These are phyloP conservation scores for Coemansia sp. DNA, from an alignment of 192 early-diverging fungal genomes.

Conservation along the genomic window DNA sequence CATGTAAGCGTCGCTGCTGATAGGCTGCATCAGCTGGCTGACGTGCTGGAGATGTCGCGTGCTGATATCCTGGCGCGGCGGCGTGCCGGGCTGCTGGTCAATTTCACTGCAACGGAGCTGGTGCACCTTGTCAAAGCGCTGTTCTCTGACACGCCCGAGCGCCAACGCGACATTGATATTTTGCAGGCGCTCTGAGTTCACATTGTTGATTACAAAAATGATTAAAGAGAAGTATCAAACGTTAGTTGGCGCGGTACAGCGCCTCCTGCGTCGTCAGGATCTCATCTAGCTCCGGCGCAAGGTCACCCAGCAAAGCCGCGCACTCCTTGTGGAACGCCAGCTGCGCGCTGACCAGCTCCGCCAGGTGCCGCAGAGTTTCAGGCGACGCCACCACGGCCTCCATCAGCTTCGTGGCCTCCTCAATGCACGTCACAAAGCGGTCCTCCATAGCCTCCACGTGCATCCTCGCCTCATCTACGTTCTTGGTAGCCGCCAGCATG, in stretches of 20 bases:
- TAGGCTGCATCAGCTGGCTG: conserved; percentile 36
- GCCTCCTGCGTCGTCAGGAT: conserved; percentile 92
- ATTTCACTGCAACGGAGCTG: conserved; percentile 32
- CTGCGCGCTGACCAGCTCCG: conserved; percentile 85
- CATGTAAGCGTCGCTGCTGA: background rate
- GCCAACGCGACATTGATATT: conserved; percentile 24
- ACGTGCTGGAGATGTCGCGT: conserved; percentile 38
- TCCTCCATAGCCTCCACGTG: conserved; percentile 95
- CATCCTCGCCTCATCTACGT: conserved; percentile 67
- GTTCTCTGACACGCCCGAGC: conserved; percentile 36
- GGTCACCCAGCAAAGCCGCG: conserved; percentile 63
- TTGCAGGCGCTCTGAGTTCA: conserved; percentile 11
- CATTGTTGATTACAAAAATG: conserved; percentile 3
- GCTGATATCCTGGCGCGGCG: conserved; percentile 44
- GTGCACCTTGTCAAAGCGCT: conserved; percentile 24
- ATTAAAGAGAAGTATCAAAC: conserved; percentile 4
- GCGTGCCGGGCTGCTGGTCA: conserved; percentile 32
- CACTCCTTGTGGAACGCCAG: conserved; percentile 82
- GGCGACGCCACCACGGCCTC: conserved; percentile 83
- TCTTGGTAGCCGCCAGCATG: conserved; percentile 67
- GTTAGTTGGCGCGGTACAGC: conserved; percentile 60
- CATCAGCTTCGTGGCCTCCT: conserved; percentile 95
- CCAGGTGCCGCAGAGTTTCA: conserved; percentile 77
- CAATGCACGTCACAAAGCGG: conserved; percentile 91
- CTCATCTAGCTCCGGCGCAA: conserved; percentile 94